A percentile compares a stretch with the other conserved stretches of the same genome.
Conservation (phyloP, 495 filamentous ascomycete species). For the Daldinia loculata region DNA sequence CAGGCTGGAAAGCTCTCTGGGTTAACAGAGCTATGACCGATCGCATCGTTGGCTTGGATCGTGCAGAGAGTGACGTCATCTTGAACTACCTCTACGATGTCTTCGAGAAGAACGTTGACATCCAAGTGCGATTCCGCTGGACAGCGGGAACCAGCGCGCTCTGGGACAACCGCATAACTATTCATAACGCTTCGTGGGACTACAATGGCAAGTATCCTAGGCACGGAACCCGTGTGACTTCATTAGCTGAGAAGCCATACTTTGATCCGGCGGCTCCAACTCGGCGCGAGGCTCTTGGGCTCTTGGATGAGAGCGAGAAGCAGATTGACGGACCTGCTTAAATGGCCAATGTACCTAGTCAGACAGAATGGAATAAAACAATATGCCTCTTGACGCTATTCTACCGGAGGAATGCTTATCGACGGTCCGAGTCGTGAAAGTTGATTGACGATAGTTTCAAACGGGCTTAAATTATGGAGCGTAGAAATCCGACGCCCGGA, state of each 20-base stretch:
- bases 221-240: conserved; percentile 70
- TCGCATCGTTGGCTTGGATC: conserved; percentile 70
- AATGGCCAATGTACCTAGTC: background rate
- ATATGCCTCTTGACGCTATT: background rate
- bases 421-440: background rate
- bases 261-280: conserved; percentile 67
- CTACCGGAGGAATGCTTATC: background rate
- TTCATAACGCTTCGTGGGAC: conserved; percentile 74
- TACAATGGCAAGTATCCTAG: conserved; percentile 69
- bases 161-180: conserved; percentile 76
- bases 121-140: conserved; percentile 74
- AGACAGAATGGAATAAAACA: no score
- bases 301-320: conserved; percentile 52
- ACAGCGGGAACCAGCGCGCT: conserved; percentile 66
- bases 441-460: background rate
- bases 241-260: conserved; percentile 72
- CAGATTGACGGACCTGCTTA: conserved; percentile 40
- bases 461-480: background rate
- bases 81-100: conserved; percentile 72
- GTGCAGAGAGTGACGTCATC: conserved; percentile 72
- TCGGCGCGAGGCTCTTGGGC: conserved; percentile 66
- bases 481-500: background rate
- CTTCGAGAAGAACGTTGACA: conserved; percentile 71
- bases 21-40: conserved; percentile 73
- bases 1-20: conserved; percentile 75